Evolutionary conservation across 768 basidiomycete genomes (phyloP), one percentile per base, ranked within the genome.

Genomic region (Phanerodontia chrysosporium): DNA sequence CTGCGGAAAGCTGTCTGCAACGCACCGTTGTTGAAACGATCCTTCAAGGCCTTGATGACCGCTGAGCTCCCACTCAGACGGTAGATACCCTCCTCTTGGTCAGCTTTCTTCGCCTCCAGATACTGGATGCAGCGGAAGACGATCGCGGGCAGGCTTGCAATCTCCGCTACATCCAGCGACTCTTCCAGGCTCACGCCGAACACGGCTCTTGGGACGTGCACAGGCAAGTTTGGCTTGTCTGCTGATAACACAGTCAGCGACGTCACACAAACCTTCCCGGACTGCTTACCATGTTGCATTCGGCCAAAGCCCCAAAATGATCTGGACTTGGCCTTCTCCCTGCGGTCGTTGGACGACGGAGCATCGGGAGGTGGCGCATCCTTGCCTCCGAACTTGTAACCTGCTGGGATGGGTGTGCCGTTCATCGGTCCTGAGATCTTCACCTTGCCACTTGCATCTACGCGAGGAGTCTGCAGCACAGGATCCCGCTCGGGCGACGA

Each of bases 41-140:
- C 97, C 69, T 89, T 93, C 45, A 99, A 78, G 53, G 78, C 84
- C 76, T 97, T 97, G 77, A 98, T 95, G 58, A 96, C 94, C 32
- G 94, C 90, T 62, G 93, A 92, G 71, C 92, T 95, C 24, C 95
- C 95, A 69, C 90, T 95, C 60, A 99, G 75, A 59, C 97, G 86
- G 75, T 98, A 99, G 60, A 99, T 96, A 32, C 97, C 97, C 73
- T 99, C 97, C 69, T 99, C 97, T 64, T 91, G 86, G 61, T 98
- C 92, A 22, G 97, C 96, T 70, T 91, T 83, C 77, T 95, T 95
- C 21, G 85, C 83, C 76, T 98, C 93, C 57, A 99, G 78, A 74
- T 96, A 99, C 69, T 97, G 88, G 64, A 99, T 95, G 64, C 89
- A 90, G 55, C 97, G 85, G 78, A 95, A 99, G 32, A 97, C 88